A percentile compares a stretch with the other conserved stretches of the same genome.
phyloP scores from a whole-genome alignment of 2,329 filamentous ascomycete genomes.

The Orbilia ellipsospora region DNA sequence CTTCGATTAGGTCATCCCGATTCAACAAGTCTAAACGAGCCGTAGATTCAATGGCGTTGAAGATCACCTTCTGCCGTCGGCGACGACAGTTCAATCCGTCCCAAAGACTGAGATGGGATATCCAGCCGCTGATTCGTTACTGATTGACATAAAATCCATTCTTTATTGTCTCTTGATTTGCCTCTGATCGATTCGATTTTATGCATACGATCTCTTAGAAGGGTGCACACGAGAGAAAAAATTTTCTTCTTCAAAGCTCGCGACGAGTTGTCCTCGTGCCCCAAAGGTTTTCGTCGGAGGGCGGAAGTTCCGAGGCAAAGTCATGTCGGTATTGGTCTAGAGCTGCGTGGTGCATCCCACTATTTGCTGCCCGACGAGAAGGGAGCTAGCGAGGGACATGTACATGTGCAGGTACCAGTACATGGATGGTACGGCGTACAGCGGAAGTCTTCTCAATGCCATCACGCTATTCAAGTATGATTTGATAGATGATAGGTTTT shows the following conservation, averaged over 20 bases:
- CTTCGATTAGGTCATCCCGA: conserved; percentile 38
- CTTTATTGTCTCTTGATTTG: conserved; percentile 36
- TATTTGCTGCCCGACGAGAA: neutral
- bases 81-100: conserved; percentile 12
- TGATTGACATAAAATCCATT: conserved; percentile 20
- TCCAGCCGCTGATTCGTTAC: conserved; percentile 23
- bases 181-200: conserved; percentile 31
- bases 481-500: conserved; percentile 37
- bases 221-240: conserved; percentile 16
- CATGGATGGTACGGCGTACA: conserved; percentile 21
- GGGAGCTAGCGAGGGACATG: conserved; percentile 12
- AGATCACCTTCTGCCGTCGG: conserved; percentile 36
- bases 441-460: conserved; percentile 2
- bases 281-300: conserved; percentile 46
- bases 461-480: conserved; percentile 55
- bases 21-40: conserved; percentile 39
- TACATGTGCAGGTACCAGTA: conserved; percentile 18
- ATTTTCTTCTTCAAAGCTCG: conserved; percentile 23
- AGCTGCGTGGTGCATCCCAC: neutral
- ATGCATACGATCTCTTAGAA: conserved; percentile 22
- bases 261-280: conserved; percentile 52
- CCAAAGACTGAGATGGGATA: conserved; percentile 14
- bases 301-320: conserved; percentile 54
- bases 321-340: conserved; percentile 20
- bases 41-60: conserved; percentile 14